These are phyloP conservation scores for Fonsecaea pugnacius DNA, from an alignment of 2,329 filamentous ascomycete genomes.

Conservation along the genomic window DNA sequence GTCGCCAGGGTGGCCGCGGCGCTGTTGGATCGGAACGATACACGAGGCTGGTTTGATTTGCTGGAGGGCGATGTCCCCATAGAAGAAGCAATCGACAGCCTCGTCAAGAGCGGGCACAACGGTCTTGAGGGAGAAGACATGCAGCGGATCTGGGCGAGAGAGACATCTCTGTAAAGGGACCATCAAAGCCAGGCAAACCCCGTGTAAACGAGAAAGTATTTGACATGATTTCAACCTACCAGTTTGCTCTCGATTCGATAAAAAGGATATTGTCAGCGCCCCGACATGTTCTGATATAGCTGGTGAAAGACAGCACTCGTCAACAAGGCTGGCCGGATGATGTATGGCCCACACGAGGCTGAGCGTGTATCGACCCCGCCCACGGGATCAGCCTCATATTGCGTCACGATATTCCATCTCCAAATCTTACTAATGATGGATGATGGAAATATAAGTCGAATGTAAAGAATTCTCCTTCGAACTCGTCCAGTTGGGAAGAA, in stretches of 20 bases:
- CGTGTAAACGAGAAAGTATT: no score
- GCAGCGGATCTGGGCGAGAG: slow-evolving; percentile 44
- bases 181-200: no score
- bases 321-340: neutral
- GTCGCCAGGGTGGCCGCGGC: slow-evolving; percentile 57
- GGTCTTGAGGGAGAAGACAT: slow-evolving; percentile 56
- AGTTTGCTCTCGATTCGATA: neutral
- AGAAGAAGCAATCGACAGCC: slow-evolving; percentile 52
- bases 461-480: neutral
- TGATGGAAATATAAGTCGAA: neutral
- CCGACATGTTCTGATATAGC: neutral
- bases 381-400: neutral
- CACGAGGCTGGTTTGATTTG: slow-evolving; percentile 60
- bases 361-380: neutral
- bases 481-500: neutral
- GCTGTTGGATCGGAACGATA: slow-evolving; percentile 54
- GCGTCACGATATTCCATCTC: slow-evolving; percentile 1
- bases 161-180: neutral
- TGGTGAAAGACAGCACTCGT: neutral
- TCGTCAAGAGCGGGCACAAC: slow-evolving; percentile 53
- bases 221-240: no score
- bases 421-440: neutral
- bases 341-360: neutral
- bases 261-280: neutral
- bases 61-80: slow-evolving; percentile 56